Evolutionary conservation across 2,329 filamentous ascomycete genomes (phyloP).

Genomic region (Diaporthe citriasiana): DNA sequence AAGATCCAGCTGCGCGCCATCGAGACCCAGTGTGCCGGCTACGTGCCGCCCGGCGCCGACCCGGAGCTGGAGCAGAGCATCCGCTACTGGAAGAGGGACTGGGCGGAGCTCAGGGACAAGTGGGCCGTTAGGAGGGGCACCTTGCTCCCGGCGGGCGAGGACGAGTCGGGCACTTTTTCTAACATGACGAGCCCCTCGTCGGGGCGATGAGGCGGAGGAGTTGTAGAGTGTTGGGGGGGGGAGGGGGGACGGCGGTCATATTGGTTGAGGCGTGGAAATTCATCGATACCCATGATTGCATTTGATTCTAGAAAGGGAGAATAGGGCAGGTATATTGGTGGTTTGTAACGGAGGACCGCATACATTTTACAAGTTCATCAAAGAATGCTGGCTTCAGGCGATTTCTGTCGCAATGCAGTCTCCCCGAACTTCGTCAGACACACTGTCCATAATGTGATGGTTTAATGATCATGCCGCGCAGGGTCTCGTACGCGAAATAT

Average conservation of each 20-base stretch:
- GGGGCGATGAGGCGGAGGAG: background rate
- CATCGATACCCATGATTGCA: conserved; percentile 34
- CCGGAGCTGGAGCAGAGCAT: conserved; percentile 72
- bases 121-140: conserved; percentile 36
- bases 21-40: conserved; percentile 68
- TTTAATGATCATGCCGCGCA: no score
- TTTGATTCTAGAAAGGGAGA: background rate
- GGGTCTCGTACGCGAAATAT: background rate
- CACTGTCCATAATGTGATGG: background rate
- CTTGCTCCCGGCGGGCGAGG: conserved; percentile 16
- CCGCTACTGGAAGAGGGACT: conserved; percentile 73
- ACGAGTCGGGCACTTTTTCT: conserved; percentile 30
- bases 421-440: background rate
- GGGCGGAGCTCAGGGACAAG: conserved; percentile 57
- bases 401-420: background rate
- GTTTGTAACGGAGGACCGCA: background rate
- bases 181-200: conserved; percentile 32
- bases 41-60: conserved; percentile 64
- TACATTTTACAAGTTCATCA: background rate
- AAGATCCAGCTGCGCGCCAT: conserved; percentile 74
- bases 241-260: background rate
- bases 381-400: background rate
- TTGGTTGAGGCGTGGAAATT: conserved; percentile 8
- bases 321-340: background rate
- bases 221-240: background rate